phyloP scores from a whole-genome alignment of 176 grass and related monocot genomes.

The Paspalum notatum region DNA sequence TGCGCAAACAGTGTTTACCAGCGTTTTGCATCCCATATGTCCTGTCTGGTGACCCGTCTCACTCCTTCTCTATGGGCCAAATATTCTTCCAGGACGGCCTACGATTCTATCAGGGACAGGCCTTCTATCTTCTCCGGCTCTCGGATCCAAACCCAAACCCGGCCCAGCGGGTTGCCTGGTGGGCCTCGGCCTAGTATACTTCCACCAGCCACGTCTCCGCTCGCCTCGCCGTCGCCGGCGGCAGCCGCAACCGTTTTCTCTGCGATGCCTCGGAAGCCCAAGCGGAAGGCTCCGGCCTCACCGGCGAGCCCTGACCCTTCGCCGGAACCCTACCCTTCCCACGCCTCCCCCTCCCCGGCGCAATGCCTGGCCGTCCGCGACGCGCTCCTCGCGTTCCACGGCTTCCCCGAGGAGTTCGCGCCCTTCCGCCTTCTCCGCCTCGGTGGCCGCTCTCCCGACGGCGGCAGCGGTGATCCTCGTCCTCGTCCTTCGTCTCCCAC shows the following conservation, averaged over 20 bases:
- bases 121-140: not conserved
- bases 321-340: slow-evolving; percentile 55
- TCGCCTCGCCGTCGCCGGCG: slow-evolving; percentile 25
- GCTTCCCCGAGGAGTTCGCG: slow-evolving; percentile 90
- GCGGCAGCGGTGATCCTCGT: not conserved
- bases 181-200: too few relatives aligned
- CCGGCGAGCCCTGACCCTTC: slow-evolving; percentile 20
- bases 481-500: not conserved
- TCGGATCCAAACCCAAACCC: not conserved
- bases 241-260: not conserved
- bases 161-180: not conserved
- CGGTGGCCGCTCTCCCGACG: slow-evolving; percentile 30
- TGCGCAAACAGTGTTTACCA: too few relatives aligned
- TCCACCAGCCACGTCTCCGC: not conserved
- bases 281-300: slow-evolving; percentile 41
- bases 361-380: slow-evolving; percentile 77
- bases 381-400: slow-evolving; percentile 70
- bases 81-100: too few relatives aligned
- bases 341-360: slow-evolving; percentile 52
- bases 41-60: too few relatives aligned
- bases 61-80: too few relatives aligned
- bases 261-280: slow-evolving; percentile 75
- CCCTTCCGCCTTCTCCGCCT: slow-evolving; percentile 49
- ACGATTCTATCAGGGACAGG: too few relatives aligned
- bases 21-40: too few relatives aligned